Conservation (phyloP, 2,329 filamentous ascomycete species). For the Talaromyces sp. region DNA sequence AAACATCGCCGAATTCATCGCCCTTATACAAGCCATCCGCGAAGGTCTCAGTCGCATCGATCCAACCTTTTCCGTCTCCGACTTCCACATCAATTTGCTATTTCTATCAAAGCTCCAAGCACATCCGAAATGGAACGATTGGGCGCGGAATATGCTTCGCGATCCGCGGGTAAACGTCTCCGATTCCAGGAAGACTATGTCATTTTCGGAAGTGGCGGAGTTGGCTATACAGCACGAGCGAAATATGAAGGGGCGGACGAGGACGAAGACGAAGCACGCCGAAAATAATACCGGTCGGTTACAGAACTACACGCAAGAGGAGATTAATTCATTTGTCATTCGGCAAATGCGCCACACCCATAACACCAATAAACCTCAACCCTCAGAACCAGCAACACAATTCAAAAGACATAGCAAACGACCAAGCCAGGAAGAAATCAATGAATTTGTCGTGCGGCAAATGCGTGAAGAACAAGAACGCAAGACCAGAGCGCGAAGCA, state of each 20-base stretch:
- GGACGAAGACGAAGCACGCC: not conserved
- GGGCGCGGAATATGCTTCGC: constrained; percentile 27
- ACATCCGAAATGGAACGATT: constrained; percentile 26
- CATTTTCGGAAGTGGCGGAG: constrained; percentile 25
- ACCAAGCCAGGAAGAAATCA: constrained; percentile 31
- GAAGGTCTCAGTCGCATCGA: constrained; percentile 28
- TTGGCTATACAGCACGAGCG: constrained; percentile 24
- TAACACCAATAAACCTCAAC: constrained; percentile 13
- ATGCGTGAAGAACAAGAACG: constrained; percentile 27
- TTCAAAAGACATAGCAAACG: constrained; percentile 22
- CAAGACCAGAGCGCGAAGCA: constrained; percentile 18
- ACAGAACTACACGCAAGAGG: constrained; percentile 24
- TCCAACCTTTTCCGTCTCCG: constrained; percentile 25
- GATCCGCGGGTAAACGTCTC: constrained; percentile 24
- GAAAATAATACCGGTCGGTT: constrained; percentile 4
- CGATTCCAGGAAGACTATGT: constrained; percentile 22
- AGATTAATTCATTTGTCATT: constrained; percentile 29
- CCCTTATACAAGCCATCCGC: constrained; percentile 28
- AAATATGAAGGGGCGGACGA: constrained; percentile 11
- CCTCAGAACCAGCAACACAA: constrained; percentile 6
- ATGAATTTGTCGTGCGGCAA: constrained; percentile 28
- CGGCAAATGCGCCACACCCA: constrained; percentile 22
- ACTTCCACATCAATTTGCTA: constrained; percentile 26
- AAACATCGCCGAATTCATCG: constrained; percentile 26
- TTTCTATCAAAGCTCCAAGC: constrained; percentile 28